Conservation (phyloP, 805 yeast genomes). For the Metschnikowia lunata region DNA sequence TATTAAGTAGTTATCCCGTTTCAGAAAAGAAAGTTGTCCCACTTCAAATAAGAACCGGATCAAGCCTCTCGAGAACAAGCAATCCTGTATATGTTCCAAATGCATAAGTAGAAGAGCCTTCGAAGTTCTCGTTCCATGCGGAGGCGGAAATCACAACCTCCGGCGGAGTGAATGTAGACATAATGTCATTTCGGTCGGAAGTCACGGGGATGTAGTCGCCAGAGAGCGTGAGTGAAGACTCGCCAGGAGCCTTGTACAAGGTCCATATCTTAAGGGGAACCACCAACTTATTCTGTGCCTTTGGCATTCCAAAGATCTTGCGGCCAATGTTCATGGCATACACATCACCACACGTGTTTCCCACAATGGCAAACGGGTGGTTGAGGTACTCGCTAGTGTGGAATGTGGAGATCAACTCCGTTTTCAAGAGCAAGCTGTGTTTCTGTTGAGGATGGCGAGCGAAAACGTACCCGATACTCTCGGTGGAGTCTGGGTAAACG, state of each 20-base stretch:
- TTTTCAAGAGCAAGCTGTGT: constrained; percentile 26
- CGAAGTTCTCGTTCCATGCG: constrained; percentile 54
- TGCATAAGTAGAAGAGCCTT: constrained; percentile 46
- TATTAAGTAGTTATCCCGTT: constrained; percentile 6
- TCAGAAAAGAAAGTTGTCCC: constrained; percentile 1
- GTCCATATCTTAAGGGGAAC: constrained; percentile 40
- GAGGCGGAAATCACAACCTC: constrained; percentile 46
- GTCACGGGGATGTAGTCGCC: constrained; percentile 29
- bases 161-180: constrained; percentile 41
- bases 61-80: constrained; percentile 42
- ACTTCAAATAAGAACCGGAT: constrained; percentile 12
- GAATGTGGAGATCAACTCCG: constrained; percentile 28
- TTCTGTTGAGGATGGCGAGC: constrained; percentile 33
- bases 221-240: constrained; percentile 15
- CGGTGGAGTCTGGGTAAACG: constrained; percentile 25
- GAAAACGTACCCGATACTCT: constrained; percentile 27
- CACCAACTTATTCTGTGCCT: constrained; percentile 35
- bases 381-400: constrained; percentile 29
- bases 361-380: constrained; percentile 35
- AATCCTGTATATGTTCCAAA: constrained; percentile 51
- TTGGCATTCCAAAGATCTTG: constrained; percentile 32
- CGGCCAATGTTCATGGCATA: constrained; percentile 35
- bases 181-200: constrained; percentile 25
- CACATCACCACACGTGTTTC: constrained; percentile 35
- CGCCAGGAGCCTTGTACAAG: constrained; percentile 11